Conservation (phyloP, 805 yeast species). For the Barnettozyma sucrosica region DNA sequence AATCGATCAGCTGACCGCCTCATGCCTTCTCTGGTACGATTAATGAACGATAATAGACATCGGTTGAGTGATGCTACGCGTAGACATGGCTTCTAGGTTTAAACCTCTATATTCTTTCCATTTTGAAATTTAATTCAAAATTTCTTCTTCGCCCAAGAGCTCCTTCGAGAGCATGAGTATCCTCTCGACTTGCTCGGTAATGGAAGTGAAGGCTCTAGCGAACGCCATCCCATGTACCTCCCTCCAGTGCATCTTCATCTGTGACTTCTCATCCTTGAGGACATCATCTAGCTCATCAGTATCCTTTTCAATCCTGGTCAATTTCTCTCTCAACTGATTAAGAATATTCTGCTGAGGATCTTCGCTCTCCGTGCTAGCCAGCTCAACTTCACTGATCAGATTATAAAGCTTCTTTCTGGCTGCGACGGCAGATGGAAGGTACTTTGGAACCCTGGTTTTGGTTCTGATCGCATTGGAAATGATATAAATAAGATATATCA, state of each 20-base stretch:
- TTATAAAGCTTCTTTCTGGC: conserved; percentile 40
- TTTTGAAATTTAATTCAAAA: conserved; percentile 10
- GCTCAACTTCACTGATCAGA: conserved; percentile 30
- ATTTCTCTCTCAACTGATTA: conserved; percentile 11
- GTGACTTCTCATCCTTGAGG: conserved; percentile 2
- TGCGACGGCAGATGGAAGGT: conserved; percentile 39
- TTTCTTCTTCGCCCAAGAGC: conserved; percentile 38
- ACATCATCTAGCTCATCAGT: conserved; percentile 7
- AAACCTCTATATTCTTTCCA: too few species aligned
- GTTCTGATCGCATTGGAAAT: conserved; percentile 38
- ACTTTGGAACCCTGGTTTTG: conserved; percentile 34
- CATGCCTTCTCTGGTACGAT: not conserved
- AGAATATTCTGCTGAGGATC: conserved; percentile 3
- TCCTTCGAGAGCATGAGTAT: conserved; percentile 34
- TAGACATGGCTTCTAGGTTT: too few species aligned
- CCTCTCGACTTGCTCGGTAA: conserved; percentile 37
- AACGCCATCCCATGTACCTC: conserved; percentile 45
- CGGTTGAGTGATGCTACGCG: not conserved
- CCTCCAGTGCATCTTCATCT: conserved; percentile 36
- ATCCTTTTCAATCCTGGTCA: conserved; percentile 8
- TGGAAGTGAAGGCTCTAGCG: conserved; percentile 41
- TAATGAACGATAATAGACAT: not conserved
- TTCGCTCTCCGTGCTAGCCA: conserved; percentile 3
- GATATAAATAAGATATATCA: conserved; percentile 37
- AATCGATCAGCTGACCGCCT: not conserved